Percentiles rank a stretch among this genome's conserved stretches.
Evolutionary conservation across 2,329 filamentous ascomycete genomes (phyloP).

Genomic region (Colletotrichum sp.): DNA sequence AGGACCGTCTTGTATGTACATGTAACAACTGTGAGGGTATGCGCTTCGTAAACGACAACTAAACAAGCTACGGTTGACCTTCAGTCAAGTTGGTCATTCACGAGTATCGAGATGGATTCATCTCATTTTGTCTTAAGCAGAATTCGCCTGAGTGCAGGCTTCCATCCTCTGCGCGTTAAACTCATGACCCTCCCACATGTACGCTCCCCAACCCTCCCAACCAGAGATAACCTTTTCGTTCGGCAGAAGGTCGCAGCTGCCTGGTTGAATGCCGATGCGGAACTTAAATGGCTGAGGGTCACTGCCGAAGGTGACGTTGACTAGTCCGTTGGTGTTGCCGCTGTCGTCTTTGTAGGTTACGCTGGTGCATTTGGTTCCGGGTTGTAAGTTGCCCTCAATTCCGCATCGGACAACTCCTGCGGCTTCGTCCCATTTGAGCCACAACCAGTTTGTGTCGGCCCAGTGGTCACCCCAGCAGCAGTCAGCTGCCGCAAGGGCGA

Average conservation of each 20-base stretch:
- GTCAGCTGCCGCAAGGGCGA: background rate
- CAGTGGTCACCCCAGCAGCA: background rate
- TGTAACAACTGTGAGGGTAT: background rate
- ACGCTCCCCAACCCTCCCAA: constrained; percentile 7
- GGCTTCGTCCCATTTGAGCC: background rate
- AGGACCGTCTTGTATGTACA: background rate
- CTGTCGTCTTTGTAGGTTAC: background rate
- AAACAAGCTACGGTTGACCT: background rate
- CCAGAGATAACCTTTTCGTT: background rate
- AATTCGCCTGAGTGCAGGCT: background rate
- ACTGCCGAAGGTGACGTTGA: background rate
- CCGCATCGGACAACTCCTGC: background rate
- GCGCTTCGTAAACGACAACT: background rate
- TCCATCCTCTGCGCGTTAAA: background rate
- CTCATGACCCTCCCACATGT: background rate
- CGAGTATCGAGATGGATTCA: background rate
- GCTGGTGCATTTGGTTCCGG: background rate
- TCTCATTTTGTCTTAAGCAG: background rate
- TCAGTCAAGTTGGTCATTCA: background rate
- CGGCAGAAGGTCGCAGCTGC: background rate
- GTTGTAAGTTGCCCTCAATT: background rate
- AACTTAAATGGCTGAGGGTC: background rate
- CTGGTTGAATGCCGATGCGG: background rate
- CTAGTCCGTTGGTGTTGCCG: background rate
- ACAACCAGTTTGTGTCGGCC: background rate